Evolutionary conservation across 352 stramenopile genomes (phyloP), one percentile per base, ranked within the genome.

Genomic region (Globisporangium uncinulatum): DNA sequence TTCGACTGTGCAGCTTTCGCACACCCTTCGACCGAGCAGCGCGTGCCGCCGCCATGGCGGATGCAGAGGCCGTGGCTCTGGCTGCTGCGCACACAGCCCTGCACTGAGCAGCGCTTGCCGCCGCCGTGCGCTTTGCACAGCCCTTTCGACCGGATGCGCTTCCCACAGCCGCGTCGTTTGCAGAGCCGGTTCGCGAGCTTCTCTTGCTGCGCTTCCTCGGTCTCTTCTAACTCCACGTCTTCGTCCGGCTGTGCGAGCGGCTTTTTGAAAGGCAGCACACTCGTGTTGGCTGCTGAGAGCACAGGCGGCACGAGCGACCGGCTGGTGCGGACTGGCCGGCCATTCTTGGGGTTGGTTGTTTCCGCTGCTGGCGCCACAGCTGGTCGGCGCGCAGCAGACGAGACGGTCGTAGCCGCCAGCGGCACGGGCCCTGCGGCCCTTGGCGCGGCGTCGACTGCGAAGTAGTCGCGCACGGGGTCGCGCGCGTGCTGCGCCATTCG

Each of bases 1-100:
- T 63, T 63, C 32, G 57, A 63, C 57, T 63, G 57, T n/a, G 57
- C 50, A 0, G 57, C 50, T 42, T 63, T 63, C 10, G 34, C 39
- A 8, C 57, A 63, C 2, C 48, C 43, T 15, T 54, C 21, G 2
- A 54, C 19, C 15, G 51, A 49, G 34, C 57, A 63, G 10, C 57
- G 57, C 14, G 45, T 53, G 32, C 57, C 57, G n/a, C 57, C 57
- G 34, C 57, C 57, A 19, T 63, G 57, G 36, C 57, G 57, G 21
- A 63, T 63, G 21, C 57, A 63, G 6, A 57, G 50, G 0, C 57
- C 57, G 4, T 51, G 57, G 43, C 57, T 58, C 43, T 63, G 57
- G 19, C 49, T 57, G 42, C 56, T 62, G 1, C 56, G 49, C 32
- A 51, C 49, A 31, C 56, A 62, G 8, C 56, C 49, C 24, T 51